phyloP scores from a whole-genome alignment of 345 rosid genomes.

The Xanthoceras sorbifolium region DNA sequence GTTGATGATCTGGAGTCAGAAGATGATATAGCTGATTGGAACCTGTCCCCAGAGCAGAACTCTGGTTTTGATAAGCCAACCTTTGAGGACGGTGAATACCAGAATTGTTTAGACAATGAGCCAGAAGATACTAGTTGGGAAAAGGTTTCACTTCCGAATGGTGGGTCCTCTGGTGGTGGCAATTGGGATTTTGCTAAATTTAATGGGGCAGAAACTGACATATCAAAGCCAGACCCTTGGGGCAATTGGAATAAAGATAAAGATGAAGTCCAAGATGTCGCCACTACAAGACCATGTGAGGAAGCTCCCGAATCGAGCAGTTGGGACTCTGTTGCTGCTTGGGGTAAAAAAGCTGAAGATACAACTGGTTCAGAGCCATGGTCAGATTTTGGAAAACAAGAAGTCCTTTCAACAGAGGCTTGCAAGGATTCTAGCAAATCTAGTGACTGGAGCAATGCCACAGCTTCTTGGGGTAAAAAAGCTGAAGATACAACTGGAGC shows the following conservation, averaged over 20 bases:
- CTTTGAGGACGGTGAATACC: constrained; percentile 68
- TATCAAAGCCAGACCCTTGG: neutral
- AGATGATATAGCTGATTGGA: constrained; percentile 61
- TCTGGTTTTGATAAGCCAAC: constrained; percentile 49
- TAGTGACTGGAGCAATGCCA: neutral
- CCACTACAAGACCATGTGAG: neutral
- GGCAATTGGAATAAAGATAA: neutral
- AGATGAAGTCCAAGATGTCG: neutral
- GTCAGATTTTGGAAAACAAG: constrained; percentile 37
- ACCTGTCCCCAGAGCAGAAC: constrained; percentile 67
- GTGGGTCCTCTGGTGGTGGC: constrained; percentile 34
- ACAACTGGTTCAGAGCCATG: constrained; percentile 14
- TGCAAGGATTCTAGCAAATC: constrained; percentile 16
- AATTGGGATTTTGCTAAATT: constrained; percentile 9
- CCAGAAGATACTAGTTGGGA: constrained; percentile 50
- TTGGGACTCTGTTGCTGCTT: constrained; percentile 30
- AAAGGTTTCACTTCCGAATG: constrained; percentile 21
- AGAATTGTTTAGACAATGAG: constrained; percentile 33
- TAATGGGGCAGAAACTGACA: neutral
- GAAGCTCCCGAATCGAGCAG: constrained; percentile 28
- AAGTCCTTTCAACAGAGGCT: neutral
- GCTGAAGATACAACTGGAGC: neutral
- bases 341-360: constrained; percentile 29
- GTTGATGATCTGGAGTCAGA: constrained; percentile 57
- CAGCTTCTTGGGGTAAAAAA: neutral